Evolutionary conservation across 306 rosid species (phyloP).

Genomic region (Morella rubra): DNA sequence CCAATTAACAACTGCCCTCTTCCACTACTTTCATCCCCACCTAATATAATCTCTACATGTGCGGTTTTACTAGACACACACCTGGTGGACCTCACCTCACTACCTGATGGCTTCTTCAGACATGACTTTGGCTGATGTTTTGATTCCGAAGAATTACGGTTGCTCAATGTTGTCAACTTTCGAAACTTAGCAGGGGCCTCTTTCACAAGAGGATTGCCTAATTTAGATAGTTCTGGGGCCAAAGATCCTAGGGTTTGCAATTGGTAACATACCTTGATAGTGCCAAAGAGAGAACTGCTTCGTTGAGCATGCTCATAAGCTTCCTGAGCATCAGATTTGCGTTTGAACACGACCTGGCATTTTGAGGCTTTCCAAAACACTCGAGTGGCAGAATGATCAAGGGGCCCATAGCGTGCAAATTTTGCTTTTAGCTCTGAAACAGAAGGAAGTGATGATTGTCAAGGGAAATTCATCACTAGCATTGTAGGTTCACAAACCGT

Average conservation of each 20-base stretch:
- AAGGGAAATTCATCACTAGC: not conserved
- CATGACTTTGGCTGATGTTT: not conserved
- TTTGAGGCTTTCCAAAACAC: conserved; percentile 4
- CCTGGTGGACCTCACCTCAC: not conserved
- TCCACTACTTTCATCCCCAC: not conserved
- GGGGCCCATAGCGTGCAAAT: conserved; percentile 15
- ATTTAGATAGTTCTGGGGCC: no score
- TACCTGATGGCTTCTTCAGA: not conserved
- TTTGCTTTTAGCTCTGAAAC: conserved; percentile 11
- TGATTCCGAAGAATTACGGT: not conserved
- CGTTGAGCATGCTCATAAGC: not conserved
- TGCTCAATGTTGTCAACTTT: not conserved
- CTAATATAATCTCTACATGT: not conserved
- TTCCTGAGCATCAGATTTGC: not conserved
- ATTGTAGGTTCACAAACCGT: not conserved
- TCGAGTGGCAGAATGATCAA: not conserved
- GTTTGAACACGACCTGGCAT: not conserved
- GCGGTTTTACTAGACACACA: not conserved
- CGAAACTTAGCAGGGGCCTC: not conserved
- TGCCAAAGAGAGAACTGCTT: not conserved
- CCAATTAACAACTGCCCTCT: not conserved
- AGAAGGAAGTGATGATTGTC: not conserved
- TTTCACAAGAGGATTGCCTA: not conserved
- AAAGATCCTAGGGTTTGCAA: not conserved
- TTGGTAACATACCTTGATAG: not conserved